Evolutionary conservation across 805 yeast species (phyloP).

Genomic region (Hanseniaspora vineae): DNA sequence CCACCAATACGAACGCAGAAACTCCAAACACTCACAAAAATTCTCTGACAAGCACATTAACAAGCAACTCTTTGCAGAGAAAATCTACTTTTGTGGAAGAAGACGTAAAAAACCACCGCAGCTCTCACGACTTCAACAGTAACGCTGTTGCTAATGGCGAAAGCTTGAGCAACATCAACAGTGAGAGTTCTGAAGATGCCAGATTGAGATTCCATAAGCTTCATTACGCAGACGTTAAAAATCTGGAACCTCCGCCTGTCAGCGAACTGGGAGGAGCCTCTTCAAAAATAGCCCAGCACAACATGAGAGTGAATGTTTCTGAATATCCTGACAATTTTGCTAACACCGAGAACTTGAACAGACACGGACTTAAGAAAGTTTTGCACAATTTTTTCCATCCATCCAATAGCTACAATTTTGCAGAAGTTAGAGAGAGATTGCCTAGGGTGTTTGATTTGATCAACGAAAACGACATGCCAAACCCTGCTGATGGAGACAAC

Average conservation of each 20-base stretch:
- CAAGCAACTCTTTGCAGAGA: neutral
- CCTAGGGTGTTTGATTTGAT: conserved; percentile 24
- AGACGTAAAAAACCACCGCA: no score
- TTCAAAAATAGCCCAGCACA: neutral
- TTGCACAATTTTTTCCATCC: conserved; percentile 34
- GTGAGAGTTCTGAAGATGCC: neutral
- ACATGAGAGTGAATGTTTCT: neutral
- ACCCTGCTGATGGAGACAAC: conserved; percentile 17
- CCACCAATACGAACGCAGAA: neutral
- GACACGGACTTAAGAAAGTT: conserved; percentile 9
- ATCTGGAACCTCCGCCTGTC: neutral
- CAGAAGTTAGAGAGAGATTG: conserved; percentile 26
- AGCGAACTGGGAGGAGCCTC: neutral
- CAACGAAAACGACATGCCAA: conserved; percentile 16
- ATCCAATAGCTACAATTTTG: conserved; percentile 31
- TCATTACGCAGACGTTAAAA: conserved; percentile 3
- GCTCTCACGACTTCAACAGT: no score
- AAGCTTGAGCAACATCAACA: no score
- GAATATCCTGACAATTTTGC: neutral
- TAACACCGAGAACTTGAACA: neutral
- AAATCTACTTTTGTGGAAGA: conserved; percentile 3
- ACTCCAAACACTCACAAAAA: neutral
- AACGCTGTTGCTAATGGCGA: no score
- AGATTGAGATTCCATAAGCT: neutral
- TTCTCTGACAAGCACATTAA: neutral